Evolutionary conservation across 352 stramenopile genomes (phyloP), one percentile per base, ranked within the genome.

Genomic region (Phytophthora niederhauseri): DNA sequence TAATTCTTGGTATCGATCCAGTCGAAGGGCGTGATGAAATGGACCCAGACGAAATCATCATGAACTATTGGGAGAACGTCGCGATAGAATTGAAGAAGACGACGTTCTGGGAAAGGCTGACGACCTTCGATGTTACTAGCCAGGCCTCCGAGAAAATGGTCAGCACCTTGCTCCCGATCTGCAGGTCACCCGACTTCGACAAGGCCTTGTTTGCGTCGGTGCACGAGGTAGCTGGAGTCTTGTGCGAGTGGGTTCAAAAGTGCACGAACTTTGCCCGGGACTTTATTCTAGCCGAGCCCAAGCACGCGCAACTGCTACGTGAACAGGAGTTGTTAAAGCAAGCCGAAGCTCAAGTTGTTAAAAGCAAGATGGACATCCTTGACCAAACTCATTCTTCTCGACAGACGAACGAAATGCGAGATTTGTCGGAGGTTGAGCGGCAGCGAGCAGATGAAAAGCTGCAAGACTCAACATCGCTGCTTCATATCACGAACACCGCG

Each of bases 201-300:
- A 71, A 75, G 4, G 74, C 64, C 3, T 61, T 87, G 24, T 86
- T 92, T 36, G 56, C 45, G 0, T 70, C 65, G 2, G 68, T 91
- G 2, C 83, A 94, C 26, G 77, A 81, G 28, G 46, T 92, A 5
- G 87, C 81, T 8, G 83, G 79, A 1, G 28, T 80, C 9, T 52
- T 94, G 43, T 92, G 87, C 56, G 80, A 83, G 12, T 94, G 83
- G 83, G 82, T 92, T 0, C 76, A 90, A 55, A 77, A 76, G 2
- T 90, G 80, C 38, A 66, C 79, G 1, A 20, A 49, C 20, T 90
- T 82, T 49, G 75, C 78, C 11, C 65, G 70, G 0, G 83, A 89
- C 17, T 77, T 84, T 15, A 55, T 94, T 9, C 57, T 94, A 6
- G 82, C 86, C 1, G 65, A 61, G 24, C 87, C 87, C 0, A 92